Conservation (phyloP, 2,329 filamentous ascomycete species). For the Sarocladium strictum region DNA sequence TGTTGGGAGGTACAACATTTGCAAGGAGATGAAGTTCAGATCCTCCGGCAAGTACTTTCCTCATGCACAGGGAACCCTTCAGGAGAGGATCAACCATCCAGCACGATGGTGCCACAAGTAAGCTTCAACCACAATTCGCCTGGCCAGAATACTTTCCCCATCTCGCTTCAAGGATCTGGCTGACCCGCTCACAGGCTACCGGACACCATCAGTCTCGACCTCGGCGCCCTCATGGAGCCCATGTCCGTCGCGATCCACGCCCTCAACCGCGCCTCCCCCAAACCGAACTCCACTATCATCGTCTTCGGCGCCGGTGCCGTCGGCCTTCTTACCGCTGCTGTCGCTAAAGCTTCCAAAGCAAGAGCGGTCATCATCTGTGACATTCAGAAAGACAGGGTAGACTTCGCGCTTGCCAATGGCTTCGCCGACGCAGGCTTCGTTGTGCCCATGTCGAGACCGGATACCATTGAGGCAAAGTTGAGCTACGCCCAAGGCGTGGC, state of each 20-base stretch:
- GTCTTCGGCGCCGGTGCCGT: slow-evolving; percentile 58
- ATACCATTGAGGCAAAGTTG: slow-evolving; percentile 47
- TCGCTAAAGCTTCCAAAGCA: slow-evolving; percentile 43
- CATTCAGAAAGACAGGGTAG: slow-evolving; percentile 48
- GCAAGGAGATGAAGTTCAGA: slow-evolving; percentile 49
- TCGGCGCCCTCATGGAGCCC: slow-evolving; percentile 54
- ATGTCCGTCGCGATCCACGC: slow-evolving; percentile 56
- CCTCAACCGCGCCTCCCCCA: slow-evolving; percentile 36
- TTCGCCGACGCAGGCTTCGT: slow-evolving; percentile 49
- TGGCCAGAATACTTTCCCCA: no score
- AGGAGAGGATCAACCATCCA: slow-evolving; percentile 50
- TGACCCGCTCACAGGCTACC: slow-evolving; percentile 39
- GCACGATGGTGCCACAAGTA: slow-evolving; percentile 48
- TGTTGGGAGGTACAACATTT: slow-evolving; percentile 57
- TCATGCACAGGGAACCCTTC: slow-evolving; percentile 53
- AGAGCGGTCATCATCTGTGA: slow-evolving; percentile 47
- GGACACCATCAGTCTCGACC: slow-evolving; percentile 37
- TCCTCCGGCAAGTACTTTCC: slow-evolving; percentile 51
- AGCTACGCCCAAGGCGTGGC: slow-evolving; percentile 45
- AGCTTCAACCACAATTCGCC: not conserved
- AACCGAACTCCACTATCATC: slow-evolving; percentile 37
- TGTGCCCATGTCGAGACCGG: slow-evolving; percentile 42
- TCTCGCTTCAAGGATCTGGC: no score
- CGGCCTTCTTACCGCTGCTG: slow-evolving; percentile 53
- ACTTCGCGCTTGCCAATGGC: slow-evolving; percentile 49